Base-by-base conservation (phyloP, 2,329 filamentous ascomycete genomes). In the Periconia macrospinosa region DNA sequence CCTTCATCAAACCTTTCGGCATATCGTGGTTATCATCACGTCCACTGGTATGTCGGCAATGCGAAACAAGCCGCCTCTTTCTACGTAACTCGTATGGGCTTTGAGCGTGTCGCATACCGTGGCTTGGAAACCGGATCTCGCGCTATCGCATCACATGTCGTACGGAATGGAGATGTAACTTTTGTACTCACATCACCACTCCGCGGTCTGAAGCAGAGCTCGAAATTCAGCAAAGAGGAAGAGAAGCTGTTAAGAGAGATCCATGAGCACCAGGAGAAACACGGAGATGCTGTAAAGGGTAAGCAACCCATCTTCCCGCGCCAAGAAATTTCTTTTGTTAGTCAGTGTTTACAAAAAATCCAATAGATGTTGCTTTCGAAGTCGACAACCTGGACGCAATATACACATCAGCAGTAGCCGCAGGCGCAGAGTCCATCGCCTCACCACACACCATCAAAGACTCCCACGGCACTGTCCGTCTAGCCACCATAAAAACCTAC, bases 1-100 rank as follows among this genome's bases (percentile, higher is more conserved):
- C 55, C 59, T n/a, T 59, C 65, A 15, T 61, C 61, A 33, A 67
- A 71, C 68, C 47, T 80, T 64, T 64, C 77, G 65, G 57, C 75
- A 70, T 92, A 96, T 78, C 84, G 85, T 56, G 92, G 91, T 69
- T 97, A 96, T 74, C 91, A 96, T 76, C 90, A 96, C 75, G 85
- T 96, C 52, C 92, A 91, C 63, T 97, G 92, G 92, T 96, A 91
- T 79, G 93, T 97, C 30, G 92, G 92, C 71, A 97, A 97, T 72
- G 92, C 93, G 65, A 97, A 97, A 78, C 92, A 97, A 79, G 91
- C 92, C 2, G 92, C 92, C 40, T 84, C 88, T 14, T 97, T 91
- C 78, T 97, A 96, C 78, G 87, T 88, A 62, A 87, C 85, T 11
- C 89, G 92, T 61, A 92, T 97, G 79, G 92, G 91, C 52, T 96